Base-by-base conservation (phyloP, 108 stramenopile genomes). In the Nitzschia sp. region DNA sequence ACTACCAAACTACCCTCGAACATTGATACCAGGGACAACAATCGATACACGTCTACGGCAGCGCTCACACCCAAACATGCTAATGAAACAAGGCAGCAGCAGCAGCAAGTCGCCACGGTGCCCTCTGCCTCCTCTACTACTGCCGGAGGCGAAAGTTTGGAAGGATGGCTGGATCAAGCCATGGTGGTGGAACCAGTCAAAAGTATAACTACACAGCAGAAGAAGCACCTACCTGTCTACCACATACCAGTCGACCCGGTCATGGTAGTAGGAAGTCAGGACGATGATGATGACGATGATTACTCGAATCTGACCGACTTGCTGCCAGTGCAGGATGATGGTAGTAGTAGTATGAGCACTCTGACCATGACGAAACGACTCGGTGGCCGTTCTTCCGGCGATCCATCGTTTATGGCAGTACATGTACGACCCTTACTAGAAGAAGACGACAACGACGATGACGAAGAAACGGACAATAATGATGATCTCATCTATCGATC, bases 151-250 rank as follows among this genome's bases (percentile, higher is more conserved):
- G 28, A 36, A 15, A 44, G 45, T 25, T 27, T 61, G 23, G 60
- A 61, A 34, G 60, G 45, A 22, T 61, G 60, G 60, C 23, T 61
- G 60, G 60, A 61, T 44, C 23, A 61, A 25, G 60, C 60, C 60
- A 41, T 61, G 60, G 15, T 9, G 41, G 9, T 9, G 41, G 15
- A 44, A 15, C 35, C 19, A 25, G 41, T 31, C 3, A n/a, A 28
- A 28, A 32, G 31, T 11, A 41, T 41, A 13, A 41, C 13, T 6
- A 6, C 13, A 6, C 38, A 41, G 38, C 38, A 6, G 38, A 41
- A 41, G 38, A 6, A 41, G 38, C 38, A 41, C 9, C 38, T 9
- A 13, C 13, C 38, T 41, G 38, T 41, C 38, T 41, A 41, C 13
- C 38, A 41, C 6, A 41, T 41, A 9, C 38, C 9, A 9, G 38